phyloP scores from a whole-genome alignment of 208 protist genomes.

The Trypanosomatidae sp. region DNA sequence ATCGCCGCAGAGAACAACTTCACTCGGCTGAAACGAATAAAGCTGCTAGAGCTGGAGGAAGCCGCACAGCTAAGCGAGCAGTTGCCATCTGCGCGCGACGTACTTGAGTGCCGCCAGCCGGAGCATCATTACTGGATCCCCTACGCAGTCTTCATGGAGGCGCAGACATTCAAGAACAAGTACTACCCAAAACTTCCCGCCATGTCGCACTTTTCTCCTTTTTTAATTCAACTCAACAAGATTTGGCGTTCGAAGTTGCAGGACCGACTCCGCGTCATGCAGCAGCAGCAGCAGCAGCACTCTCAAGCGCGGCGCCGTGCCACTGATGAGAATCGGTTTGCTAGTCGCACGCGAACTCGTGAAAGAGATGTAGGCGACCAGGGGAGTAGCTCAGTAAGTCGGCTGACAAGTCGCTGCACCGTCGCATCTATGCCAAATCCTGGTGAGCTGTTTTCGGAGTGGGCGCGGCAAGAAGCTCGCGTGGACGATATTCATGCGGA shows the following conservation, averaged over 20 bases:
- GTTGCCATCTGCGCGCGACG: slow-evolving; percentile 58
- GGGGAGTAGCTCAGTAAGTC: slow-evolving; percentile 1
- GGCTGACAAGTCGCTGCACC: slow-evolving; percentile 1
- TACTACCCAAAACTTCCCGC: slow-evolving; percentile 69
- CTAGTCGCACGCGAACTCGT: slow-evolving; percentile 3
- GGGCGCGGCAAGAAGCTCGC: slow-evolving; percentile 16
- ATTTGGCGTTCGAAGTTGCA: slow-evolving; percentile 75
- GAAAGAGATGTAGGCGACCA: neutral
- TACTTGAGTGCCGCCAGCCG: slow-evolving; percentile 64
- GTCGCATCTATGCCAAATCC: neutral
- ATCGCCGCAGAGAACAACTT: slow-evolving; percentile 78
- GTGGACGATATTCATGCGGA: slow-evolving; percentile 33
- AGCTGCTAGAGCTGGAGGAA: slow-evolving; percentile 66
- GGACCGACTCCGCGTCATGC: slow-evolving; percentile 45
- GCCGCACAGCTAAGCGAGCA: slow-evolving; percentile 40
- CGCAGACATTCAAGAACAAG: slow-evolving; percentile 84
- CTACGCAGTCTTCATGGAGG: slow-evolving; percentile 71
- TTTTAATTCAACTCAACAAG: slow-evolving; percentile 73
- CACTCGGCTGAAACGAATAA: slow-evolving; percentile 57
- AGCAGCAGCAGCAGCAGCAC: slow-evolving; percentile 24
- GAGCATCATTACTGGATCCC: slow-evolving; percentile 91
- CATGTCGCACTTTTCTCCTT: slow-evolving; percentile 82
- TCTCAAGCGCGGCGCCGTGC: neutral
- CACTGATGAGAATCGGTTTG: neutral
- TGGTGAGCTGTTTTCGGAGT: slow-evolving; percentile 11